These are phyloP conservation scores for Nicotiana benthamiana DNA, from an alignment of 257 asterid species.

Conservation along the genomic window DNA sequence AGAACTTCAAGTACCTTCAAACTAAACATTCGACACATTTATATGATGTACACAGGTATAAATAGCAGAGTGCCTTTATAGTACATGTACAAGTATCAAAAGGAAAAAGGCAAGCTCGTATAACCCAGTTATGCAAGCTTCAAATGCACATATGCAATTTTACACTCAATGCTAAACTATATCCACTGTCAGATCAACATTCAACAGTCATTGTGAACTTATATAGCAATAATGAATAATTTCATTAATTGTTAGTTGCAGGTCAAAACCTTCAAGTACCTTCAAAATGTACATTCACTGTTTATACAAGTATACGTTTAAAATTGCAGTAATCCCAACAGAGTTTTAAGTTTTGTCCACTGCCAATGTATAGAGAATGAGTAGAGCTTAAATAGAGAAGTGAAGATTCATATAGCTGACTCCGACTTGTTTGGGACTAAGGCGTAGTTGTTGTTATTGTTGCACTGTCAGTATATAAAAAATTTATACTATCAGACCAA, in stretches of 20 bases:
- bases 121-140: background rate
- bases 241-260: background rate
- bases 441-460: too few species aligned
- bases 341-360: too few species aligned
- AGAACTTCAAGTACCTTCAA: conserved; percentile 3
- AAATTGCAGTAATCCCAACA: background rate
- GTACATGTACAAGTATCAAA: background rate
- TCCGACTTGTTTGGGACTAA: too few species aligned
- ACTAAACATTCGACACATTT: background rate
- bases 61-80: background rate
- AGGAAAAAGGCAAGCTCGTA: background rate
- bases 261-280: conserved; percentile 1
- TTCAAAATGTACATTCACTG: background rate
- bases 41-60: background rate
- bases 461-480: too few species aligned
- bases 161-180: background rate
- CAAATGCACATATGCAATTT: background rate
- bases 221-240: background rate
- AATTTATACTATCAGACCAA: too few species aligned
- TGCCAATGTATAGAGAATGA: too few species aligned
- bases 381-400: too few species aligned
- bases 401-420: too few species aligned
- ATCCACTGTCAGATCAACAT: background rate
- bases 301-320: background rate
- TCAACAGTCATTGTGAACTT: background rate